Evolutionary conservation across 2,329 filamentous ascomycete species (phyloP).

Genomic region (Clarireedia monteithiana): DNA sequence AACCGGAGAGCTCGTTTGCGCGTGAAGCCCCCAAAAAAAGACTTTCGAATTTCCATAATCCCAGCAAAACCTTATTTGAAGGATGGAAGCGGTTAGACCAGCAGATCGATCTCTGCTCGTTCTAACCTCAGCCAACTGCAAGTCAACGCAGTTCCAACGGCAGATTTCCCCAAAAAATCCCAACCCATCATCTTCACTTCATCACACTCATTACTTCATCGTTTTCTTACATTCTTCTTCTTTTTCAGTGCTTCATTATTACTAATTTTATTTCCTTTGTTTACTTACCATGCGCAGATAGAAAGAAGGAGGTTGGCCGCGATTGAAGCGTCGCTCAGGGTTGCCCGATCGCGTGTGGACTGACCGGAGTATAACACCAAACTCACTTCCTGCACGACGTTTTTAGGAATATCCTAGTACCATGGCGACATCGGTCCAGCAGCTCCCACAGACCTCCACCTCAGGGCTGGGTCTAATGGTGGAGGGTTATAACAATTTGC

Average conservation of each 20-base stretch:
- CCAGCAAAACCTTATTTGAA: too few species aligned
- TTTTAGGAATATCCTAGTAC: constrained; percentile 3
- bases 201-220: not conserved
- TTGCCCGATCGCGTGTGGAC: constrained; percentile 8
- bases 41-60: too few species aligned
- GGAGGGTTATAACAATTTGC: constrained; percentile 19
- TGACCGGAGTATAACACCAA: not conserved
- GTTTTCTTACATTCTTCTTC: not conserved
- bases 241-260: not conserved
- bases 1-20: too few species aligned
- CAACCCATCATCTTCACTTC: not conserved
- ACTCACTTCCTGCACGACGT: not conserved
- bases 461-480: constrained; percentile 14
- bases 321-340: constrained; percentile 7
- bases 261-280: not conserved
- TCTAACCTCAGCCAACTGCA: too few species aligned
- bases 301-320: not conserved
- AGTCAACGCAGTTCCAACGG: too few species aligned
- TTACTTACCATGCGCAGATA: not conserved
- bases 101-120: too few species aligned
- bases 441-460: constrained; percentile 11
- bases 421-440: constrained; percentile 13
- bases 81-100: too few species aligned
- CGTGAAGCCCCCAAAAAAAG: too few species aligned
- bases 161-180: not conserved